These are phyloP conservation scores for Trichoderma polysporum DNA, from an alignment of 2,329 filamentous ascomycete species.

Conservation along the genomic window DNA sequence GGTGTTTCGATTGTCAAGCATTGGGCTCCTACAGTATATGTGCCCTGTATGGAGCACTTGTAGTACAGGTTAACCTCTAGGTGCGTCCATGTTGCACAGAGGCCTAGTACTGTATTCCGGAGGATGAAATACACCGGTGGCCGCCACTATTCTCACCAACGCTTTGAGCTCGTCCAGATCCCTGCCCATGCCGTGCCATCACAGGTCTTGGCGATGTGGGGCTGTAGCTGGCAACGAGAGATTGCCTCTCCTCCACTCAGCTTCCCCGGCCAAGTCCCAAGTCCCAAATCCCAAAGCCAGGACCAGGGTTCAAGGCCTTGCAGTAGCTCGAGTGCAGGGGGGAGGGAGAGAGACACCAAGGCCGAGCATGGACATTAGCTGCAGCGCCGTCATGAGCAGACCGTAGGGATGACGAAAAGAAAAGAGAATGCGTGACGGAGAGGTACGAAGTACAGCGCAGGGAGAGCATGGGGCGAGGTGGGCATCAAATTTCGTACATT, in stretches of 20 bases:
- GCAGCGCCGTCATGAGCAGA: constrained; percentile 11
- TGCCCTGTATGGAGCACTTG: neutral
- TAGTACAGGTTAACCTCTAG: neutral
- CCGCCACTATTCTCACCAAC: neutral
- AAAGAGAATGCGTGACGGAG: neutral
- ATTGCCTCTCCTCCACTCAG: constrained; percentile 12
- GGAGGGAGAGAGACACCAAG: constrained; percentile 10
- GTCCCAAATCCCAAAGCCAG: neutral
- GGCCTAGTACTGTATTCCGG: neutral
- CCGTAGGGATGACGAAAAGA: constrained; percentile 9
- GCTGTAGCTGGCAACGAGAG: constrained; percentile 13
- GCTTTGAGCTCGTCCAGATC: constrained; percentile 3
- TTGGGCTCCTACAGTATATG: neutral
- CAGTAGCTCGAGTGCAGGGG: neutral
- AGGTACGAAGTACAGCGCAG: neutral
- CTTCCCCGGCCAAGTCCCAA: constrained; percentile 11
- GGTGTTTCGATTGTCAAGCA: neutral
- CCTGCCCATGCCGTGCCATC: constrained; percentile 5
- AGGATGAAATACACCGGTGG: neutral
- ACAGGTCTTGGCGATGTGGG: constrained; percentile 12
- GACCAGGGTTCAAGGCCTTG: constrained; percentile 1
- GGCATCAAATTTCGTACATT: neutral
- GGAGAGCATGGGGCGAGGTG: neutral
- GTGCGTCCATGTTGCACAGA: neutral
- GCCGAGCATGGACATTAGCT: constrained; percentile 12